These are phyloP conservation scores for Trichothecium roseum DNA, from an alignment of 2,329 filamentous ascomycete genomes.

Conservation along the genomic window DNA sequence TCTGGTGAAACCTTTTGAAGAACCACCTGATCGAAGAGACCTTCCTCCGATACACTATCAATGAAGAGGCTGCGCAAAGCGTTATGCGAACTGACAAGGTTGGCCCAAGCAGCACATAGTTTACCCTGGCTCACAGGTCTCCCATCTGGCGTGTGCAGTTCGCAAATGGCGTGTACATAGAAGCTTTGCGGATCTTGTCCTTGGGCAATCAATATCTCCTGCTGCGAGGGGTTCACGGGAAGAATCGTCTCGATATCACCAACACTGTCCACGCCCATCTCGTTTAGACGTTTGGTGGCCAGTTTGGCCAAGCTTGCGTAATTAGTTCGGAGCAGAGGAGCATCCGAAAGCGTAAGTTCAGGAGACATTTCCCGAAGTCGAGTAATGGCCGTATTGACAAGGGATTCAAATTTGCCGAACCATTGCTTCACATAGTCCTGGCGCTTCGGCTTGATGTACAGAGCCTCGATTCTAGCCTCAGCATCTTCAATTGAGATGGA, in stretches of 20 bases:
- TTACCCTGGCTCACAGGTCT: constrained; percentile 28
- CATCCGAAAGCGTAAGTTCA: constrained; percentile 38
- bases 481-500: constrained; percentile 34
- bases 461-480: constrained; percentile 31
- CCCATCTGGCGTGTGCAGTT: constrained; percentile 28
- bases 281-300: constrained; percentile 28
- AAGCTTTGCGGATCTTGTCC: constrained; percentile 28
- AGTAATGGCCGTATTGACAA: constrained; percentile 32
- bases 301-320: constrained; percentile 35
- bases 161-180: constrained; percentile 35
- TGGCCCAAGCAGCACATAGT: constrained; percentile 40
- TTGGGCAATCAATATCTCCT: constrained; percentile 38
- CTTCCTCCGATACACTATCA: constrained; percentile 36
- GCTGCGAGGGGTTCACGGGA: constrained; percentile 36
- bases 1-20: constrained; percentile 34
- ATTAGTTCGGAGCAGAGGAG: constrained; percentile 35
- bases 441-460: constrained; percentile 31
- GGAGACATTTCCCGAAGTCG: constrained; percentile 29
- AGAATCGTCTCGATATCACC: constrained; percentile 38
- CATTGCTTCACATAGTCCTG: constrained; percentile 33
- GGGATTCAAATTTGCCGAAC: constrained; percentile 35
- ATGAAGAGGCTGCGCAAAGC: constrained; percentile 40
- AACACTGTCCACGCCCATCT: constrained; percentile 27
- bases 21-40: constrained; percentile 39
- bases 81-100: constrained; percentile 32